Conservation (phyloP, 164 flowering plant genomes). For the Vitis rupestris region DNA sequence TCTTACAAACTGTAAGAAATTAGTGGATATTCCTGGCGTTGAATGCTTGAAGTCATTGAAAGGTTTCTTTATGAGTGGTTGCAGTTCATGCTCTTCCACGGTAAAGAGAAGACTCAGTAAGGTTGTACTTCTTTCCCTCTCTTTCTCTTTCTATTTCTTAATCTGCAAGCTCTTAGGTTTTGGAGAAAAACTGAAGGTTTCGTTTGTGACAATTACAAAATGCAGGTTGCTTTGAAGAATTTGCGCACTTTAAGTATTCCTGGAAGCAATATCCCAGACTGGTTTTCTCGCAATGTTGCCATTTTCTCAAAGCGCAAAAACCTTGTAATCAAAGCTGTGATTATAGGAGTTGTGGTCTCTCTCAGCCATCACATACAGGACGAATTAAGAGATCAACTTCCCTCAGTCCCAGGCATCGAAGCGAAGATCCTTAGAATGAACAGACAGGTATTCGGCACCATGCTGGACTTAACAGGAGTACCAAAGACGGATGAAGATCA, state of each 20-base stretch:
- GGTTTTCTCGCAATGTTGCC: constrained; percentile 5
- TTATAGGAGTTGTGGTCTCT: constrained; percentile 11
- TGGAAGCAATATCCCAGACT: constrained; percentile 6
- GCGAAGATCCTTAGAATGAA: background rate
- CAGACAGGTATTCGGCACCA: background rate
- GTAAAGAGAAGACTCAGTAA: constrained; percentile 20
- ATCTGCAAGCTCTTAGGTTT: background rate
- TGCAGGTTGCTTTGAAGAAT: constrained; percentile 16
- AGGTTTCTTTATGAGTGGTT: constrained; percentile 29
- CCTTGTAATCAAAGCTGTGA: background rate
- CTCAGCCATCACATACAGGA: background rate
- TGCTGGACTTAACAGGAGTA: constrained; percentile 5
- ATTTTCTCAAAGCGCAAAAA: background rate
- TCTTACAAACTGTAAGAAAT: constrained; percentile 34
- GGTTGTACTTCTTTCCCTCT: constrained; percentile 15
- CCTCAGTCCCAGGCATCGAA: background rate
- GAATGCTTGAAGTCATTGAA: constrained; percentile 42
- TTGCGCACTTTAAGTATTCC: constrained; percentile 5
- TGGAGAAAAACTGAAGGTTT: too few species aligned
- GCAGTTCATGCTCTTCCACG: constrained; percentile 13
- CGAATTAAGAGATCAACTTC: background rate
- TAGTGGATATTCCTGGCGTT: constrained; percentile 43
- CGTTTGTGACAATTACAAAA: background rate
- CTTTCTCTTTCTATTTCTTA: constrained; percentile 1
- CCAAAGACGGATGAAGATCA: constrained; percentile 7